These are phyloP conservation scores for Trichoderma polysporum DNA, from an alignment of 2,329 filamentous ascomycete genomes.

Conservation along the genomic window DNA sequence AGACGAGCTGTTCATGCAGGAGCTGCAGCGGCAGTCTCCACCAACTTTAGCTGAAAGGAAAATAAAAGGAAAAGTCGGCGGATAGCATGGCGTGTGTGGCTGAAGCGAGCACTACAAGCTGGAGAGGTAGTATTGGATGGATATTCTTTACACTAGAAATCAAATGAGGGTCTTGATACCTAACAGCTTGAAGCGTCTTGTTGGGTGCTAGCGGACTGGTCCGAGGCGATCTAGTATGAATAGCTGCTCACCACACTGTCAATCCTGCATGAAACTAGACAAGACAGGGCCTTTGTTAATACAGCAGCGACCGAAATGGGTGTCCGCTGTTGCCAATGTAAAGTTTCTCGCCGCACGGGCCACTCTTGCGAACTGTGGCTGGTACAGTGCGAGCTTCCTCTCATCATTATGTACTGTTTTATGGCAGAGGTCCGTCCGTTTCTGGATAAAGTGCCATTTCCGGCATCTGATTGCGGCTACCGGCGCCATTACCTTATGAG, in stretches of 20 bases:
- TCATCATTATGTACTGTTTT: no score
- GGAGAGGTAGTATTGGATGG: background rate
- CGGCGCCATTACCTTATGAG: no score
- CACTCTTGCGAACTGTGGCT: no score
- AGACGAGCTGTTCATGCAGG: background rate
- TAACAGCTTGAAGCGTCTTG: background rate
- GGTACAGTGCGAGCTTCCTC: no score
- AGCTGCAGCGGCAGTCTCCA: background rate
- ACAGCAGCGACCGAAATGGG: no score
- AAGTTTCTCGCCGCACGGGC: no score
- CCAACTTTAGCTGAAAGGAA: background rate
- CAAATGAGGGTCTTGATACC: no score
- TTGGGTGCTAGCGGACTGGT: background rate
- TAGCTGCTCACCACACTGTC: background rate
- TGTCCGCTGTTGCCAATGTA: background rate
- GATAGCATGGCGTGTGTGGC: background rate
- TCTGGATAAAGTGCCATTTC: no score
- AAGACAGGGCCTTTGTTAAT: background rate
- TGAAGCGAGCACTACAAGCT: no score
- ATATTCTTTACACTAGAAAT: background rate
- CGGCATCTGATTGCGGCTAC: no score
- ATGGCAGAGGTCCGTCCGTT: no score
- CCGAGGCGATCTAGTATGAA: background rate
- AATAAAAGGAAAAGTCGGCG: background rate
- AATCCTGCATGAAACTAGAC: no score